Percentiles rank a stretch among this genome's conserved stretches.
Evolutionary conservation across 805 yeast species (phyloP).

Genomic region (Ogataea pilisensis): DNA sequence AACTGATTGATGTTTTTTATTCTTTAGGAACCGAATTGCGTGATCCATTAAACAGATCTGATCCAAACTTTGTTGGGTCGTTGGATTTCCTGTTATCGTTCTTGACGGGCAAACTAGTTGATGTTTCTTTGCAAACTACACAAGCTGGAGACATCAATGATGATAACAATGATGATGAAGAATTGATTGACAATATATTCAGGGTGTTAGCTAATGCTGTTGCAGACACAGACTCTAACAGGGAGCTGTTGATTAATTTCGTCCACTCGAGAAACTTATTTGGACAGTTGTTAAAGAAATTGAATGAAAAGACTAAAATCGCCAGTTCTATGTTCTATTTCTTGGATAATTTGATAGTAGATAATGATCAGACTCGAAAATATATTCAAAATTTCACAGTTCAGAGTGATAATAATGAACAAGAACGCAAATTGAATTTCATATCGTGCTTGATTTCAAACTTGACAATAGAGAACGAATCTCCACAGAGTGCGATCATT

Average conservation of each 20-base stretch:
- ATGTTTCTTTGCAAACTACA: too few relatives aligned
- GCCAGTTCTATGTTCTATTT: background rate
- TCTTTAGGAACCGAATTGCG: background rate
- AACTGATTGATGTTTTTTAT: background rate
- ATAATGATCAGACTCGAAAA: background rate
- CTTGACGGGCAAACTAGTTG: too few relatives aligned
- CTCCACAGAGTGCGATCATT: too few relatives aligned
- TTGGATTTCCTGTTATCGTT: background rate
- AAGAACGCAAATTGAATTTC: too few relatives aligned
- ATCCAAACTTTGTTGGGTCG: background rate
- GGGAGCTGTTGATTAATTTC: conserved; percentile 4
- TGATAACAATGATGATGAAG: conserved; percentile 3
- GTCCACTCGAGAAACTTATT: background rate
- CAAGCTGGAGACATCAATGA: too few relatives aligned
- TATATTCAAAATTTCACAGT: too few relatives aligned
- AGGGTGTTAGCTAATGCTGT: conserved; percentile 15
- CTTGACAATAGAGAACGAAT: too few relatives aligned
- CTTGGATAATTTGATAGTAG: background rate
- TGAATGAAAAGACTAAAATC: background rate
- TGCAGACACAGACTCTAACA: conserved; percentile 12
- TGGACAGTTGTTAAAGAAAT: background rate
- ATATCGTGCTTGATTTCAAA: too few relatives aligned
- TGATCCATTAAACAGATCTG: background rate
- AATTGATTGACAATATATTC: conserved; percentile 1
- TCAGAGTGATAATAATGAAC: too few relatives aligned